Evolutionary conservation across 2,329 filamentous ascomycete genomes (phyloP), one percentile per base, ranked within the genome.

Genomic region (Claviceps sorghi): DNA sequence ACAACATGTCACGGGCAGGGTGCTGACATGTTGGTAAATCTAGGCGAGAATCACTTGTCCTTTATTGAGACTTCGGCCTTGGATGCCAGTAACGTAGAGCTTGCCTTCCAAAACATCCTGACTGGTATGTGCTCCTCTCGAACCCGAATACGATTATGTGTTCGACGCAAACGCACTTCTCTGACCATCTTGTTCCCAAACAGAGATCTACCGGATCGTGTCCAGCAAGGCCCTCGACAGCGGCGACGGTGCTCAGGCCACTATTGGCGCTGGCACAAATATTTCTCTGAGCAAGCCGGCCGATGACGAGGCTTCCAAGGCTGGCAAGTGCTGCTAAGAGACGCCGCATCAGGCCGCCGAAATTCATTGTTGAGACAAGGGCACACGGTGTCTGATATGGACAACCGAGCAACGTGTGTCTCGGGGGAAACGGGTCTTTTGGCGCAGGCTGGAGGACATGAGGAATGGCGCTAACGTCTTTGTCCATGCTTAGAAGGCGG

Each of bases 51-150:
- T 75, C 91, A 95, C 69, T 80, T 97, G 46, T 97, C 91, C 50
- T 98, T 98, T 72, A 98, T 98, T 70, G 93, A 98, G 78, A 98
- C 93, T 43, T 98, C 94, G 56, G 93, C 93, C 58, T 84, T 98
- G 64, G 93, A 98, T 68, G 93, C 93, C 62, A 97, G 89, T 80
- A 98, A 98, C 67, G 93, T 98, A 60, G 93, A 98, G 75, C 83
- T 97, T 65, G 93, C 93, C 55, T 97, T 98, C 81, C 91, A 98
- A 75, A 97, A 97, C 73, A 98, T 98, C 67, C 78, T 98, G 68
- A 98, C 93, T 67, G 91, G 91, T 96, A 79, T 57, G 79, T 69
- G 19, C 22, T 49, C 50, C 19, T 52, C 29, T 38, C 32, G 8
- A n/a, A n/a, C 42, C 29, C 9, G 32, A 9, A 5, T n/a, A 4